phyloP scores from a whole-genome alignment of 768 basidiomycete species.

The Clitopilus passeckerianus region DNA sequence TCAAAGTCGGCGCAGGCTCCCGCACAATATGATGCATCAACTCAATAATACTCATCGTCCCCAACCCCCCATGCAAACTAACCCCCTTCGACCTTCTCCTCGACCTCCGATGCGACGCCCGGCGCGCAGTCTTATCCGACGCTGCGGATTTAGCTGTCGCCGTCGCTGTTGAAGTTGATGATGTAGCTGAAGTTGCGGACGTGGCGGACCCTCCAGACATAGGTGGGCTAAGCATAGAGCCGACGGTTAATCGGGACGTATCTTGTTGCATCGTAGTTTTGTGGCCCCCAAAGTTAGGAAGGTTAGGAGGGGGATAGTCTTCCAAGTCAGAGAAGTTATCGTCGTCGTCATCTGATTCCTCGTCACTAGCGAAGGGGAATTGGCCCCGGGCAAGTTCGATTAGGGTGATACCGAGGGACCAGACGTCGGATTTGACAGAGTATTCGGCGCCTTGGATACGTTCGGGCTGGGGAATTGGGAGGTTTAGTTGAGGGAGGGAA shows the following conservation, averaged over 20 bases:
- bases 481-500: too few species aligned
- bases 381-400: slow-evolving; percentile 95
- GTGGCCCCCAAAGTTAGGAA: slow-evolving; percentile 56
- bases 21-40: slow-evolving; percentile 97
- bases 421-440: slow-evolving; percentile 98
- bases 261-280: slow-evolving; percentile 44
- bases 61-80: slow-evolving; percentile 82
- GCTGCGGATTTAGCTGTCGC: not conserved
- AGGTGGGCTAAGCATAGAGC: not conserved
- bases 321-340: slow-evolving; percentile 67
- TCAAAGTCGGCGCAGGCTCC: slow-evolving; percentile 89
- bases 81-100: slow-evolving; percentile 86
- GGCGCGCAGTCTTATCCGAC: not conserved
- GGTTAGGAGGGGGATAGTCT: slow-evolving; percentile 34
- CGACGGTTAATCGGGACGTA: not conserved
- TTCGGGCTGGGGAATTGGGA: slow-evolving; percentile 92
- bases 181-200: too few species aligned
- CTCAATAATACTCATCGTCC: slow-evolving; percentile 98
- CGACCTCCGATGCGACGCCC: slow-evolving; percentile 23
- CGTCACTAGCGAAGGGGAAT: slow-evolving; percentile 91
- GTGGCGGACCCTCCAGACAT: not conserved
- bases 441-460: slow-evolving; percentile 98
- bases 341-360: slow-evolving; percentile 23
- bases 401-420: slow-evolving; percentile 95
- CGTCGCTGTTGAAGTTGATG: not conserved